Base-by-base conservation (phyloP, 225 moss, liverwort and hornwort genomes). In the Asterella californica region DNA sequence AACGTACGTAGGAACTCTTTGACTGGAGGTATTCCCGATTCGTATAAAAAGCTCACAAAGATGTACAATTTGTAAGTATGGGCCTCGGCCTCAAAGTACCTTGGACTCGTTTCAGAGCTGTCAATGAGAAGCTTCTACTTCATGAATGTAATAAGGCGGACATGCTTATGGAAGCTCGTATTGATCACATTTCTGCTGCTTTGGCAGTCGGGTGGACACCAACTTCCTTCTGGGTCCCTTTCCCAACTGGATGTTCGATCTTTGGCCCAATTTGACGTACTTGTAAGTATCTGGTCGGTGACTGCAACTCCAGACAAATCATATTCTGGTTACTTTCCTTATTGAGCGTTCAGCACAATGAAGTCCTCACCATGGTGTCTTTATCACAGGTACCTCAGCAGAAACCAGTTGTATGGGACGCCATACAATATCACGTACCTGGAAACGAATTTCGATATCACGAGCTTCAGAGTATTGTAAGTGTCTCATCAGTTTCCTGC, bases 21-120 rank as follows among this genome's bases (percentile, higher is more conserved):
- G 72, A 83, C 70, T 50, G 83, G 83, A 54, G 22, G 67, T 14
- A 83, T 83, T 54, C 83, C 83, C 0, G 83, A 79, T 2, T 74
- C 79, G 9, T 83, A 57, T 59, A 78, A 72, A 61, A 59, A 73
- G 18, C 53, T 82, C 6, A 76, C 27, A n/a, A 78, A 50, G 25
- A 57, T 82, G 70, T n/a, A 4, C 32, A 77, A 24, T 4, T 48
- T 82, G 82, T 82, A 72, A 50, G 82, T 78, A 32, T 5, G 18
- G 15, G 6, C 6, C 4, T 29, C 17, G 27, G 27, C 49, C 17
- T 48, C 49, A 48, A 50, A 29, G 49, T 4, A 11, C 27, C 9
- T 72, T 4, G 15, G 12, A 72, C 25, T 48, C 50, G 24, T n/a
- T 48, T 4, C 49, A 49, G 10, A 67, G 2, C 33, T 67, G 61